Evolutionary conservation across 495 filamentous ascomycete species (phyloP).

Genomic region (Annulohypoxylon moriforme): DNA sequence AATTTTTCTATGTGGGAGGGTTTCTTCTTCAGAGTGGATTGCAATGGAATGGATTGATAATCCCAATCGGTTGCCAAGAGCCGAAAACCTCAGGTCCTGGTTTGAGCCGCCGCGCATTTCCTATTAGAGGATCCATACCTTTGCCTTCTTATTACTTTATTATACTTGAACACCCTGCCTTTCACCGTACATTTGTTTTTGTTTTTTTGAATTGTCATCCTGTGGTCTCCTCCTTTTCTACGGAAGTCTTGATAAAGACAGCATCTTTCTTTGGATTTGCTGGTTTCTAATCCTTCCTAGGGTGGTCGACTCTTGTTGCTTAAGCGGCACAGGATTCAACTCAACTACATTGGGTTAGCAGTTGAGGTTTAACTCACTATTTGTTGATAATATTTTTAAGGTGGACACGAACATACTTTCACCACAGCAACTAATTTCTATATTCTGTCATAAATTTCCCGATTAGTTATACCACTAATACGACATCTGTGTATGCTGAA

Average conservation of each 20-base stretch:
- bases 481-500: neutral
- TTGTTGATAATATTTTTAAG: neutral
- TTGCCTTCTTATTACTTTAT: constrained; percentile 7
- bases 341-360: constrained; percentile 5
- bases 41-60: constrained; percentile 23
- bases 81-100: neutral
- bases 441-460: neutral
- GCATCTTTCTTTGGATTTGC: neutral
- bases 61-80: constrained; percentile 8
- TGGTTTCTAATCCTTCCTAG: constrained; percentile 1
- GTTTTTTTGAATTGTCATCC: neutral
- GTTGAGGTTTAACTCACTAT: neutral
- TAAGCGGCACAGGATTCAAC: constrained; percentile 13
- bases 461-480: neutral
- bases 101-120: constrained; percentile 10
- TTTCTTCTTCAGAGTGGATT: neutral
- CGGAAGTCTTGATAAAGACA: constrained; percentile 6
- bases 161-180: neutral
- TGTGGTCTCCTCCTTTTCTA: neutral
- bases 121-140: constrained; percentile 20
- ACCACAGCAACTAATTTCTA: neutral
- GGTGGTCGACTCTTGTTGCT: neutral
- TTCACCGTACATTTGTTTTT: constrained; percentile 12
- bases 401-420: neutral
- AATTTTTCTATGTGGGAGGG: constrained; percentile 15